phyloP scores from a whole-genome alignment of 2,329 filamentous ascomycete species.

The Colletotrichum liaoningense region DNA sequence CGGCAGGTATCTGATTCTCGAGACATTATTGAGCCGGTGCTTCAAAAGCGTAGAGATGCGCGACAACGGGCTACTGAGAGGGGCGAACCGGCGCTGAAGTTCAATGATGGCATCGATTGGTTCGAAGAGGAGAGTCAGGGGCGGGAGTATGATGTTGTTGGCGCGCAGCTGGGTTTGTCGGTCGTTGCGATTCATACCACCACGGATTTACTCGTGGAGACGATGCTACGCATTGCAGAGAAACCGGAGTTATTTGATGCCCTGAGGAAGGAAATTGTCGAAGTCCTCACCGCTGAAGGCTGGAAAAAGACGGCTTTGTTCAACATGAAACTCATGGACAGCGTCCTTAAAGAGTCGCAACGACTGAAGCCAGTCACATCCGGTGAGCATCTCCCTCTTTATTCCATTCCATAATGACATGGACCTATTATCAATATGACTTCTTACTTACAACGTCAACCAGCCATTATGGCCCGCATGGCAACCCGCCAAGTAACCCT shows the following conservation, averaged over 20 bases:
- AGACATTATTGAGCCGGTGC: conserved; percentile 47
- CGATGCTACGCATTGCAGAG: conserved; percentile 51
- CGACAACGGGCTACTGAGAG: conserved; percentile 40
- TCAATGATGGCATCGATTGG: conserved; percentile 56
- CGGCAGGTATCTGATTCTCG: conserved; percentile 49
- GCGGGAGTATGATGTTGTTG: conserved; percentile 73
- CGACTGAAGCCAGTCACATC: conserved; percentile 35
- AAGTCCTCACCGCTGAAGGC: conserved; percentile 29
- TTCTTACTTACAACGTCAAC: too few relatives aligned
- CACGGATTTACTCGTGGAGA: conserved; percentile 48
- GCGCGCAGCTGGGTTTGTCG: conserved; percentile 81
- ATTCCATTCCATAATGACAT: too few relatives aligned
- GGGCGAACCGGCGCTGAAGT: neutral
- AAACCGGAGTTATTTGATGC: conserved; percentile 51
- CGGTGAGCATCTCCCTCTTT: too few relatives aligned
- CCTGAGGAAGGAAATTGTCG: conserved; percentile 43
- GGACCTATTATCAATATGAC: too few relatives aligned
- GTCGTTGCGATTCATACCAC: conserved; percentile 64
- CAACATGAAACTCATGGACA: conserved; percentile 54
- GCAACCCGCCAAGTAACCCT: conserved; percentile 9
- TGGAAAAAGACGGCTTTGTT: conserved; percentile 48
- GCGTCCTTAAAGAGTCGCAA: conserved; percentile 53
- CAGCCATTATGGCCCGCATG: conserved; percentile 21
- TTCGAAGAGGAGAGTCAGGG: conserved; percentile 54
- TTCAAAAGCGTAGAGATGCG: conserved; percentile 40